Conservation (phyloP, 116 monocot genomes). For the Phalaenopsis hybrid region DNA sequence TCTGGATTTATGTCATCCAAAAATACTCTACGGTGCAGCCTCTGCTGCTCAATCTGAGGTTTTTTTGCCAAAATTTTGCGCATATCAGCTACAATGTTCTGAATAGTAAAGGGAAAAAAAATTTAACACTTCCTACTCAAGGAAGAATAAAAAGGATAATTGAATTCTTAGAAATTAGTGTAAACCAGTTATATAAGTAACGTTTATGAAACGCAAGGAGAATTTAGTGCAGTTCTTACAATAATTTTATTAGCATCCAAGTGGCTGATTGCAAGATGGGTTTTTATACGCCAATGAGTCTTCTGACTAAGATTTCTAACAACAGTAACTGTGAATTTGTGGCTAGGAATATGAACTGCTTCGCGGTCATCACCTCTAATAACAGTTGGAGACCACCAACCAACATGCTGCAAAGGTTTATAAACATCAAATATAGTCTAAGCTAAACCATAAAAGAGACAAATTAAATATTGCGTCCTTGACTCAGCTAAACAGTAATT, state of each 20-base stretch:
- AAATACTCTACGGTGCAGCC: slow-evolving; percentile 91
- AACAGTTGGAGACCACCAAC: slow-evolving; percentile 97
- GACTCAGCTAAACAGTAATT: too few relatives aligned
- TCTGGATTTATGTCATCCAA: slow-evolving; percentile 84
- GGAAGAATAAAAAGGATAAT: not conserved
- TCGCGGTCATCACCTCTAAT: slow-evolving; percentile 96
- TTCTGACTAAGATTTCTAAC: slow-evolving; percentile 92
- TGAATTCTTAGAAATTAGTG: not conserved
- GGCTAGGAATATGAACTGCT: slow-evolving; percentile 95
- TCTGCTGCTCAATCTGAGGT: slow-evolving; percentile 96
- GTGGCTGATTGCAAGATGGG: slow-evolving; percentile 95
- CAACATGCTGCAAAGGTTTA: slow-evolving; percentile 62
- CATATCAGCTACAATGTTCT: slow-evolving; percentile 95
- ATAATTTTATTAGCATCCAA: slow-evolving; percentile 89
- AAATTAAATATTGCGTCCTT: too few relatives aligned
- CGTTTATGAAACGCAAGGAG: not conserved
- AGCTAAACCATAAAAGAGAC: too few relatives aligned
- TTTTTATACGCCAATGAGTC: slow-evolving; percentile 97
- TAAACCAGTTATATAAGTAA: not conserved
- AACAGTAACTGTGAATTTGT: slow-evolving; percentile 86
- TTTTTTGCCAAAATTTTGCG: slow-evolving; percentile 92
- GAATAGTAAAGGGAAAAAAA: slow-evolving; percentile 4
- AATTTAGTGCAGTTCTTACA: slow-evolving; percentile 33
- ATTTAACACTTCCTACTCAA: not conserved
- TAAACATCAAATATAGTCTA: too few relatives aligned